Base-by-base conservation (phyloP, 768 basidiomycete species). In the Cyathus striatus region DNA sequence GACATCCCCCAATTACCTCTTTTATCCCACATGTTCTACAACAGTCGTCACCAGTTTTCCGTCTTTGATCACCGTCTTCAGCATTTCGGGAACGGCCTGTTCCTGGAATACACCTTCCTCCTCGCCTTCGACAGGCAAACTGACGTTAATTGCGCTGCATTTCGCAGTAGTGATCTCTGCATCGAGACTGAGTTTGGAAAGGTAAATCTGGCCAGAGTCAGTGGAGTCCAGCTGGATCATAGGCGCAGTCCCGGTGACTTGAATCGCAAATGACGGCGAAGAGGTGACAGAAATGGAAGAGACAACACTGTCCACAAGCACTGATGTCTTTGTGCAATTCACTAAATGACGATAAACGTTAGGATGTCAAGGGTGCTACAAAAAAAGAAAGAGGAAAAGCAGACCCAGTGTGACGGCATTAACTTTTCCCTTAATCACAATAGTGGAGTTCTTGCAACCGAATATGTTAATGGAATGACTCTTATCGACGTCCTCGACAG, bases 191-290 rank as follows among this genome's bases (percentile, higher is more conserved):
- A 77, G 81, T 57, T 83, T 86, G 18, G 90, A 93, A 27, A 99
- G 76, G 66, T 89, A 99, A 50, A 99, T 82, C 60, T 92, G 90
- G 4, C 96, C 96, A 5, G 88, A 90, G 63, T 98, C 96, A 12
- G 92, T 95, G 13, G 86, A 84, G 63, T 99, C 96, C 16, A 99
- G 66, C 55, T 94, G 90, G 46, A 99, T 80, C 50, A 92, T 98
- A 1, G 96, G 95, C 23, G 87, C 88, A 1, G 73, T 68, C 21
- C 95, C 95, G 2, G 85, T 89, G 51, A 99, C 83, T 63, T 99
- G 95, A 32, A 98, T 66, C 13, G 82, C 78, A 69, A 99, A 98
- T 1, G 92, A 96, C 1, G 93, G 92, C 0, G 92, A 96, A 49
- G 80, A 83, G 32, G 93, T 97, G 27, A 98, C 70, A 2, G 86